Evolutionary conservation across 495 filamentous ascomycete genomes (phyloP).

Genomic region (Podospora sp.): DNA sequence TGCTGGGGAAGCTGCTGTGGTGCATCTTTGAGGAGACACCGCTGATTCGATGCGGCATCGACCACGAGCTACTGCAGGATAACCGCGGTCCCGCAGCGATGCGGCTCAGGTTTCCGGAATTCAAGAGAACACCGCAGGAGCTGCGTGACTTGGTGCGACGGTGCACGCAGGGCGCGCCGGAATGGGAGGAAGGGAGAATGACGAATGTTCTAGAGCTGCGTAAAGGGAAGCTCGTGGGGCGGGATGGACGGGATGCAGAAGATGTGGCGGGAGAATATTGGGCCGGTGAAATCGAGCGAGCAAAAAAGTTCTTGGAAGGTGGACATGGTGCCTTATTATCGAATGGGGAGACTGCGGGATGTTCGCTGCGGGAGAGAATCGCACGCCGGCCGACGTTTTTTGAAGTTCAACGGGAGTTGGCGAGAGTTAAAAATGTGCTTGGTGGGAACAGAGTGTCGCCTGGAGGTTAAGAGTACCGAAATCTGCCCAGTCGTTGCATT

Average conservation of each 20-base stretch:
- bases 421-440: neutral
- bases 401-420: neutral
- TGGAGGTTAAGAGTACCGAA: too few relatives aligned
- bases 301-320: neutral
- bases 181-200: conserved; percentile 22
- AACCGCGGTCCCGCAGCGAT: neutral
- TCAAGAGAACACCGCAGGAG: conserved; percentile 21
- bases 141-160: conserved; percentile 27
- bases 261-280: neutral
- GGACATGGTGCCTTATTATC: neutral
- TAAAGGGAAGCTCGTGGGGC: conserved; percentile 10
- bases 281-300: neutral
- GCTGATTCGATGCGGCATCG: conserved; percentile 30
- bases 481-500: too few relatives aligned
- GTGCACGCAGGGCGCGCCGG: conserved; percentile 34
- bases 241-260: neutral
- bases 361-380: neutral
- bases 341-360: neutral
- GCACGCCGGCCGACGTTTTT: neutral
- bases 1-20: conserved; percentile 44
- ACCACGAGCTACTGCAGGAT: conserved; percentile 30
- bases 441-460: too few relatives aligned
- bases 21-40: conserved; percentile 39
- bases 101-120: conserved; percentile 30
- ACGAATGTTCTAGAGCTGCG: conserved; percentile 16